Evolutionary conservation across 1,139 yeast genomes (phyloP).

Genomic region (Spencermartinsiella ligniputridi): DNA sequence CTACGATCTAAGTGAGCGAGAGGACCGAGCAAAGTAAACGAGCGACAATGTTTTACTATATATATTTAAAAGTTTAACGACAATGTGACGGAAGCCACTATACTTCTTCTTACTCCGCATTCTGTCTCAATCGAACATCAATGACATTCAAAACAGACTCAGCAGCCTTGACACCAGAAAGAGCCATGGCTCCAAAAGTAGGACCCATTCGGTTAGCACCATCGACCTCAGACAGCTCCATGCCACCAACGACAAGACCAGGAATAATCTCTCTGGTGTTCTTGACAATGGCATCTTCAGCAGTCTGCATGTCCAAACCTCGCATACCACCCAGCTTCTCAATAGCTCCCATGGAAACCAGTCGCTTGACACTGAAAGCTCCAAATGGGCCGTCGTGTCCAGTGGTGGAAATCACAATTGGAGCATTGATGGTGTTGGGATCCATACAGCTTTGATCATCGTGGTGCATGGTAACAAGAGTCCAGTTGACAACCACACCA

Average conservation of each 20-base stretch:
- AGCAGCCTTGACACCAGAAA: slow-evolving; percentile 74
- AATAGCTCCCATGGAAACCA: slow-evolving; percentile 34
- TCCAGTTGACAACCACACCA: slow-evolving; percentile 83
- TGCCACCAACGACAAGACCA: slow-evolving; percentile 72
- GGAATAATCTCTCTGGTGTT: slow-evolving; percentile 65
- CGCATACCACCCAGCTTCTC: slow-evolving; percentile 65
- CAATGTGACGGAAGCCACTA: no score
- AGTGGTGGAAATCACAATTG: slow-evolving; percentile 65
- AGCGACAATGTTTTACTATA: no score
- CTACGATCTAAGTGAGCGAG: no score
- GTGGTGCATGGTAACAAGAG: slow-evolving; percentile 70
- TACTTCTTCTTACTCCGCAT: slow-evolving; percentile 11
- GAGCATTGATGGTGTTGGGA: slow-evolving; percentile 73
- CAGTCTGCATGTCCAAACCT: slow-evolving; percentile 73
- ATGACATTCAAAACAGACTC: slow-evolving; percentile 51
- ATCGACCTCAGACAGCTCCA: slow-evolving; percentile 76
- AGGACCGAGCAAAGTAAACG: no score
- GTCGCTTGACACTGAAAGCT: slow-evolving; percentile 66
- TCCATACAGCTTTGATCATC: slow-evolving; percentile 81
- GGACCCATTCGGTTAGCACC: slow-evolving; percentile 84
- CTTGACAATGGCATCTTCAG: slow-evolving; percentile 74
- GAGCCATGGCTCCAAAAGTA: slow-evolving; percentile 78
- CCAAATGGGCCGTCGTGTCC: slow-evolving; percentile 87
- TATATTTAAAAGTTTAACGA: no score
- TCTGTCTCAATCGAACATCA: slow-evolving; percentile 45